Evolutionary conservation across 106 monocot species (phyloP).

Genomic region (Platanthera guangdongensis): DNA sequence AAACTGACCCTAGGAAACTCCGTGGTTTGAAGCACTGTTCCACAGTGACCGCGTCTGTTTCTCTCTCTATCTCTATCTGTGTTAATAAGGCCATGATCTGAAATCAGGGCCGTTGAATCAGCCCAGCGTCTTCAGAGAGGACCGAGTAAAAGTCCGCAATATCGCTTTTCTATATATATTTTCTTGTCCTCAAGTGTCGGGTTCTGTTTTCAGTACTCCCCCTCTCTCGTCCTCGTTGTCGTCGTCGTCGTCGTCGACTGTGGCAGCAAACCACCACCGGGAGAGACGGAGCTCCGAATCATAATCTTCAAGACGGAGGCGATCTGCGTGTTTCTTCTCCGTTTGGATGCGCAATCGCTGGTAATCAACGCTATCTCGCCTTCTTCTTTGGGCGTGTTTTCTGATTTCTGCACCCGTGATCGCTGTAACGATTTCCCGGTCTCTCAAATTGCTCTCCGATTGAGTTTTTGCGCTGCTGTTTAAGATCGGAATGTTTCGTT

Average conservation of each 20-base stretch:
- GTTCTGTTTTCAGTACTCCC: neutral
- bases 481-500: neutral
- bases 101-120: neutral
- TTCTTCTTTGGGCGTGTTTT: neutral
- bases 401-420: neutral
- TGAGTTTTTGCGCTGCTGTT: neutral
- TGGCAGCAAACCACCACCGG: neutral
- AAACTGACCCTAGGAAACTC: too few relatives aligned
- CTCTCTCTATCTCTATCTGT: neutral
- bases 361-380: neutral
- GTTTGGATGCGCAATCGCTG: neutral
- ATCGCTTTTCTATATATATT: neutral
- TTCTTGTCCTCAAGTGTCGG: neutral
- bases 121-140: neutral
- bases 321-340: neutral
- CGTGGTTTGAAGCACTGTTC: neutral
- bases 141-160: slow-evolving; percentile 6
- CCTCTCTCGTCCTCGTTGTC: neutral
- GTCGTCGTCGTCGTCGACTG: neutral
- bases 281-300: neutral
- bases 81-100: neutral
- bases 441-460: neutral
- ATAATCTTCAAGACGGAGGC: neutral
- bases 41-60: neutral
- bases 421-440: neutral